A percentile compares a stretch with the other conserved stretches of the same genome.
Conservation (phyloP, 352 stramenopile genomes). For the Pythium insidiosum region DNA sequence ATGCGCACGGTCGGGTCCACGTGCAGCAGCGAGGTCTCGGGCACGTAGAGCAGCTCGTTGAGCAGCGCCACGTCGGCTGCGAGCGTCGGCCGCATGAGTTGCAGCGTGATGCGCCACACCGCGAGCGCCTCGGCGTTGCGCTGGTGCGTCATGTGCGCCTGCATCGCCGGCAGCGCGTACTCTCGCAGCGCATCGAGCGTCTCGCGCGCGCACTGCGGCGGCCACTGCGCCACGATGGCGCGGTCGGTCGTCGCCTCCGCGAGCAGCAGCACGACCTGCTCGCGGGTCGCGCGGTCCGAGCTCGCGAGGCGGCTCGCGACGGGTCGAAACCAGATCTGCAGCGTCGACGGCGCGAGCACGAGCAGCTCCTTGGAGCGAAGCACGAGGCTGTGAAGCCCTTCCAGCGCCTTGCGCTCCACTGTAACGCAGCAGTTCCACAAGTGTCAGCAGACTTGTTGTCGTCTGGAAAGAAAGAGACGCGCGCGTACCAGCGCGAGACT, state of each 20-base stretch:
- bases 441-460: slow-evolving; percentile 1
- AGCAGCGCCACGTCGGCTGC: slow-evolving; percentile 31
- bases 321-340: slow-evolving; percentile 40
- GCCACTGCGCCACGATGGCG: too few species aligned
- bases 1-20: slow-evolving; percentile 32
- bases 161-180: slow-evolving; percentile 50
- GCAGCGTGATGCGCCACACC: slow-evolving; percentile 50
- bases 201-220: too few species aligned
- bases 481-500: slow-evolving; percentile 57
- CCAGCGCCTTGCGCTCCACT: slow-evolving; percentile 61
- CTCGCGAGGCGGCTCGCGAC: slow-evolving; percentile 48
- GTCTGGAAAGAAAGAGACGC: background rate
- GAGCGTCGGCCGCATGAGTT: slow-evolving; percentile 30
- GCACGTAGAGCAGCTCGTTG: slow-evolving; percentile 45
- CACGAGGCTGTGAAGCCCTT: slow-evolving; percentile 41
- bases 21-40: slow-evolving; percentile 43
- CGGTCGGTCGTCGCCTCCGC: too few species aligned
- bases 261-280: slow-evolving; percentile 35
- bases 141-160: slow-evolving; percentile 33
- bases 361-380: slow-evolving; percentile 43
- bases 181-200: slow-evolving; percentile 21
- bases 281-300: slow-evolving; percentile 33
- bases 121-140: slow-evolving; percentile 33
- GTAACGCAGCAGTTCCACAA: background rate
- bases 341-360: slow-evolving; percentile 15